These are phyloP conservation scores for Pueraria montana DNA, from an alignment of 306 rosid genomes.

Conservation along the genomic window DNA sequence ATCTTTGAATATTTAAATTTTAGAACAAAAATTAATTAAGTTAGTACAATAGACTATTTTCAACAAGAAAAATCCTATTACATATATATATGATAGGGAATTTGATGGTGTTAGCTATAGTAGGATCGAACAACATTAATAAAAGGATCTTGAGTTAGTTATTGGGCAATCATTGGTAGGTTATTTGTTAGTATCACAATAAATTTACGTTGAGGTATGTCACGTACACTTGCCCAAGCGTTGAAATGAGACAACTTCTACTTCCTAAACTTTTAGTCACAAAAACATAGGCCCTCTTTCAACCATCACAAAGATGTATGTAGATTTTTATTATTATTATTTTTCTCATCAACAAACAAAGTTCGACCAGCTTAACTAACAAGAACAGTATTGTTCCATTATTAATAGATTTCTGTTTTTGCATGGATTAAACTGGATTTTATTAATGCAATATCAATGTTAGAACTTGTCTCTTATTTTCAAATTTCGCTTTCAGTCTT, in stretches of 20 bases:
- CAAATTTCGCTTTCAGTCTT: neutral
- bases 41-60: neutral
- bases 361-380: neutral
- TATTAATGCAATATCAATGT: neutral
- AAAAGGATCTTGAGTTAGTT: conserved; percentile 20
- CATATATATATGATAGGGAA: neutral
- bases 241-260: conserved; percentile 28
- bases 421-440: neutral
- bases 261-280: neutral
- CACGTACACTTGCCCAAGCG: neutral
- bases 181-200: conserved; percentile 26
- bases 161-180: conserved; percentile 15
- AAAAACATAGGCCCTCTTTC: neutral
- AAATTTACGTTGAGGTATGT: neutral
- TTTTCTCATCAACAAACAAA: neutral
- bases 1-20: neutral
- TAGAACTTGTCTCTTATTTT: neutral
- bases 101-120: neutral
- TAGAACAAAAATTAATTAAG: neutral
- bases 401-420: neutral
- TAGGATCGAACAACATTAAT: neutral
- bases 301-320: neutral
- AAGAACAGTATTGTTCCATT: neutral
- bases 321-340: neutral
- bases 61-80: neutral